Conservation (phyloP, 2,329 filamentous ascomycete genomes). For the Diaporthe vaccinii region DNA sequence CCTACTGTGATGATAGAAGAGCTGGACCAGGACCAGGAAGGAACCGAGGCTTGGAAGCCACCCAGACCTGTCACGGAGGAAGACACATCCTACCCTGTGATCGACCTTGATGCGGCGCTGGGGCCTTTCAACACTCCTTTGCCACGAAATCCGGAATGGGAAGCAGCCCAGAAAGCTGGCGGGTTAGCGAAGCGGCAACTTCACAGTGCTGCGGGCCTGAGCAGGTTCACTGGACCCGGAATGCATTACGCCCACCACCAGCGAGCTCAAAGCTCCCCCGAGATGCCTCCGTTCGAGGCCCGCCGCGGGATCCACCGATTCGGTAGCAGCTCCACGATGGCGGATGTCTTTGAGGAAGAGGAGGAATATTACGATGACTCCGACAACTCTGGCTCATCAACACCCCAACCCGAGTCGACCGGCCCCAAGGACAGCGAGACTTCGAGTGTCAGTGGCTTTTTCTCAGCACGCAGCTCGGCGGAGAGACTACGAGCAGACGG, state of each 20-base stretch:
- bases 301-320: conserved; percentile 72
- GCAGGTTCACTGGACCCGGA: conserved; percentile 76
- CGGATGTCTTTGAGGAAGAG: conserved; percentile 88
- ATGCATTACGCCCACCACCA: conserved; percentile 79
- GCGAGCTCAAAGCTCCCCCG: conserved; percentile 84
- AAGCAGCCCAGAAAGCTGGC: conserved; percentile 73
- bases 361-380: conserved; percentile 74
- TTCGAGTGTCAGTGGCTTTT: conserved; percentile 30
- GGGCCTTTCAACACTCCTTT: conserved; percentile 91
- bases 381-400: conserved; percentile 53
- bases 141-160: conserved; percentile 73
- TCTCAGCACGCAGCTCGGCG: conserved; percentile 37
- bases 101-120: conserved; percentile 93
- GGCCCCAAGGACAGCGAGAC: conserved; percentile 48
- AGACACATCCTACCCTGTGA: conserved; percentile 82
- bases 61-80: conserved; percentile 61
- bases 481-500: conserved; percentile 28
- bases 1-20: conserved; percentile 59
- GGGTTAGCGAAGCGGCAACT: conserved; percentile 75
- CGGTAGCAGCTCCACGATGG: conserved; percentile 80
- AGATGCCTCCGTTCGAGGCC: conserved; percentile 80
- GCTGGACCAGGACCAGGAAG: conserved; percentile 47
- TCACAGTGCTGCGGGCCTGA: conserved; percentile 82
- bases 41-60: conserved; percentile 54
- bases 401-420: conserved; percentile 53